Base-by-base conservation (phyloP, 2,329 filamentous ascomycete genomes). In the Aspergillus ochraceoroseus region DNA sequence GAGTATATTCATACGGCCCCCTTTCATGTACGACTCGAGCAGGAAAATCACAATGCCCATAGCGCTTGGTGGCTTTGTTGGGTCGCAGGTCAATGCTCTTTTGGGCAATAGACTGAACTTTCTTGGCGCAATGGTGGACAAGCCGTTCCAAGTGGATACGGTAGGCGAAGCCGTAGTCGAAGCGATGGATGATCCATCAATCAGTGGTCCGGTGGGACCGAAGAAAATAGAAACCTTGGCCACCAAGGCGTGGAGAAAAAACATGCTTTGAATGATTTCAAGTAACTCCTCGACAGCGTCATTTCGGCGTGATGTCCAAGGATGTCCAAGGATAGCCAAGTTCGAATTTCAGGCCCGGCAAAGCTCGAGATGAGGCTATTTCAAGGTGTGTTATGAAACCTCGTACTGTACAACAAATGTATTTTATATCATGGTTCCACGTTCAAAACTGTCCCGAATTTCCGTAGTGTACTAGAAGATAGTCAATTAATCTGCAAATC, bases 371-470 rank as follows among this genome's bases (percentile, higher is more conserved):
- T 15, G n/a, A 17, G 14, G 2, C 9, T 3, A 23, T n/a, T n/a
- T n/a, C n/a, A 9, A 18, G 27, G 9, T 5, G n/a, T 12, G 14
- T 19, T 27, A 7, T 6, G 12, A 32, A 33, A 5, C 19, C 34
- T 25, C 23, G 31, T 17, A 38, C 32, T 51, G 51, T 51, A 53
- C 38, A 42, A 32, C 47, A 55, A 23, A 34, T 32, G 37, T 47
- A 46, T 40, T 41, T 68, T 74, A 96, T 64, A 96, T 92, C 77
- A 94, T 94, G 3, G 92, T 96, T 12, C 92, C 92, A 50, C 92
- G 79, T 76, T 98, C 92, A 64, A 98, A 98, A 66, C 85, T 95
- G 61, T 98, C 92, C 61, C 92, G 76, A 56, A 98, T 96, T 65
- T 98, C 92, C 20, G 85, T 81, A 31, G 92, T 98, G 67, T 98